phyloP scores from a whole-genome alignment of 768 basidiomycete genomes.

The Phanerochaete sordida region DNA sequence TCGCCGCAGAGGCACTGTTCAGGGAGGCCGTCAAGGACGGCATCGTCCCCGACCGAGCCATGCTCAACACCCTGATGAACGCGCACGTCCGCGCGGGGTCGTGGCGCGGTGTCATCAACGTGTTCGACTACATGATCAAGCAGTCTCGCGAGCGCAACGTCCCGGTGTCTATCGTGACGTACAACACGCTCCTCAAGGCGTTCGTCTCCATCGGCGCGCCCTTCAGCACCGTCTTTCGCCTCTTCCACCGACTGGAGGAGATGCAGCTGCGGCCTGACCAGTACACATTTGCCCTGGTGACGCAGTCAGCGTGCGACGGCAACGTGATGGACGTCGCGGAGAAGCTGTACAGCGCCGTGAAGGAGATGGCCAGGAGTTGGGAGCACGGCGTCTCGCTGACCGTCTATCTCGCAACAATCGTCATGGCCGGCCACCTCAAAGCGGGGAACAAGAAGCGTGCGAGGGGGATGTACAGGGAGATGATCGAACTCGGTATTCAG shows the following conservation, averaged over 20 bases:
- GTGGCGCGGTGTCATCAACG: constrained; percentile 70
- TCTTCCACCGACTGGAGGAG: constrained; percentile 56
- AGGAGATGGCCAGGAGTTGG: constrained; percentile 58
- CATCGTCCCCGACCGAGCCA: constrained; percentile 55
- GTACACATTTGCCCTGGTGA: constrained; percentile 67
- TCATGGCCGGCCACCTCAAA: constrained; percentile 73
- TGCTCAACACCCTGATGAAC: constrained; percentile 75
- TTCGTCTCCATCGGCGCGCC: constrained; percentile 81
- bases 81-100: constrained; percentile 79
- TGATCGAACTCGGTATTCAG: constrained; percentile 59
- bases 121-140: constrained; percentile 57
- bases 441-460: constrained; percentile 50
- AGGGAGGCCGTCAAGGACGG: constrained; percentile 59
- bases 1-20: constrained; percentile 65
- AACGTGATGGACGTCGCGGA: constrained; percentile 60
- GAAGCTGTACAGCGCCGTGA: constrained; percentile 46
- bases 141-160: not conserved
- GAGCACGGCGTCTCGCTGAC: constrained; percentile 42
- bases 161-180: constrained; percentile 47
- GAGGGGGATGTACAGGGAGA: constrained; percentile 65
- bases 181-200: constrained; percentile 80
- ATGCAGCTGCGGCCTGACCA: constrained; percentile 53
- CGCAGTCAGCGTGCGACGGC: constrained; percentile 79
- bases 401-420: constrained; percentile 63
- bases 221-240: constrained; percentile 52